These are phyloP conservation scores for Apiospora kogelbergensis DNA, from an alignment of 2,329 filamentous ascomycete species.

Conservation along the genomic window DNA sequence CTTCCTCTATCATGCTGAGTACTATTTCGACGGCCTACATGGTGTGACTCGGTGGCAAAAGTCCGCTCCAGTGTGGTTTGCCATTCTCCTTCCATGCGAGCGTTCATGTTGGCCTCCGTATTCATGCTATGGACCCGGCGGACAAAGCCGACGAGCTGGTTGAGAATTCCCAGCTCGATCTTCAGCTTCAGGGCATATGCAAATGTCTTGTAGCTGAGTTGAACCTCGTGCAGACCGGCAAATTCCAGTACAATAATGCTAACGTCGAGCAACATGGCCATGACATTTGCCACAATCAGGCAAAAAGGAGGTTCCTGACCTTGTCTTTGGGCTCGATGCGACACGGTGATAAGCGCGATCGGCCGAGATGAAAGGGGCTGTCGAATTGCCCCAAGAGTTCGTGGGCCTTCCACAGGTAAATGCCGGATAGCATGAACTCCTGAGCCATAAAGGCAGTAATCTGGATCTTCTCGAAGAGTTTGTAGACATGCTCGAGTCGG, in stretches of 20 bases:
- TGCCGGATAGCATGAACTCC: conserved; percentile 43
- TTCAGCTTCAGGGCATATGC: conserved; percentile 49
- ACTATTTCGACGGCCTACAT: neutral
- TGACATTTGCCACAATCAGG: conserved; percentile 41
- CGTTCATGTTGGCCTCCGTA: neutral
- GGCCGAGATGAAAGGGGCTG: neutral
- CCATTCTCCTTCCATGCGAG: neutral
- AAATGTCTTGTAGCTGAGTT: conserved; percentile 40
- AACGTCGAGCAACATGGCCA: conserved; percentile 41
- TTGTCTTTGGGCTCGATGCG: neutral
- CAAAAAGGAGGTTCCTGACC: conserved; percentile 34
- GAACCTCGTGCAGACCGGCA: conserved; percentile 38
- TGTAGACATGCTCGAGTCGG: neutral
- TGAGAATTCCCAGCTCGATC: conserved; percentile 56
- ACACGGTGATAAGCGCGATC: neutral
- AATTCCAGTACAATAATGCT: conserved; percentile 38
- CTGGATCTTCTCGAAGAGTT: conserved; percentile 32
- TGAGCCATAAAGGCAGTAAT: conserved; percentile 44
- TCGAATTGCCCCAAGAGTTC: conserved; percentile 24
- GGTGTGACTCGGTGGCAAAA: neutral
- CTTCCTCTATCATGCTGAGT: too few species aligned
- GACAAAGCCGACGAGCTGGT: conserved; percentile 30
- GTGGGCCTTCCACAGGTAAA: conserved; percentile 49
- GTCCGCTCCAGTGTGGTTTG: neutral
- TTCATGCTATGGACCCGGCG: neutral